phyloP scores from a whole-genome alignment of 164 flowering plant species.

The Echeveria elegans region DNA sequence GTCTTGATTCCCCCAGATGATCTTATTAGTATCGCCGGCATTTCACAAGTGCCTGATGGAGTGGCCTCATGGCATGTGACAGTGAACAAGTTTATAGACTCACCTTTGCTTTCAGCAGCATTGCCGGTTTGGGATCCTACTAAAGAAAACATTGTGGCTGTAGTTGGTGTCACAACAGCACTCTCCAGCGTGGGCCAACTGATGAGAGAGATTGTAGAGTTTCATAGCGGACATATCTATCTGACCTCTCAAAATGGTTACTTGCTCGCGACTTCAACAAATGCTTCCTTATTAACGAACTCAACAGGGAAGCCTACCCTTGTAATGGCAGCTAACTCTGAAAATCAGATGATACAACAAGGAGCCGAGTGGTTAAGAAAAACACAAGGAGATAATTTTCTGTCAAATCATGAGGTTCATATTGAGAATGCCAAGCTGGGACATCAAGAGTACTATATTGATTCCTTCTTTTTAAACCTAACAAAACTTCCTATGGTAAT shows the following conservation, averaged over 20 bases:
- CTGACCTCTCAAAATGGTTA: conserved; percentile 91
- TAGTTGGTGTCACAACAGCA: conserved; percentile 93
- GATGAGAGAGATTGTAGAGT: conserved; percentile 86
- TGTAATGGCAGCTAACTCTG: conserved; percentile 67
- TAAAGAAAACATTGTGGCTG: conserved; percentile 71
- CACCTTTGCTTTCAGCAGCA: conserved; percentile 94
- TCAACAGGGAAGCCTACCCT: conserved; percentile 55
- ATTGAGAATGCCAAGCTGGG: conserved; percentile 68
- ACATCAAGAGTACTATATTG: conserved; percentile 62
- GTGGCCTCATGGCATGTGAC: conserved; percentile 91
- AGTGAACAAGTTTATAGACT: conserved; percentile 76
- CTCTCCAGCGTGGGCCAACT: conserved; percentile 85
- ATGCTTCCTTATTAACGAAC: conserved; percentile 66
- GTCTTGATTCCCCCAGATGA: conserved; percentile 74
- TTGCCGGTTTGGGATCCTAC: conserved; percentile 71
- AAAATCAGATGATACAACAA: conserved; percentile 46
- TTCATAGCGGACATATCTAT: conserved; percentile 82
- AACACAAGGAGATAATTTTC: conserved; percentile 38
- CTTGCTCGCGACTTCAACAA: conserved; percentile 84
- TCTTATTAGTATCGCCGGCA: conserved; percentile 72
- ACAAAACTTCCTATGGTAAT: conserved; percentile 88
- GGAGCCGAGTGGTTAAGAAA: conserved; percentile 76
- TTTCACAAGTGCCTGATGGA: conserved; percentile 81
- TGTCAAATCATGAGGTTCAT: conserved; percentile 60
- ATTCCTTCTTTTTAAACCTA: conserved; percentile 75